Evolutionary conservation across 2,329 filamentous ascomycete species (phyloP), one percentile per base, ranked within the genome.

Genomic region (Ophiocordyceps camponoti-leonardi): DNA sequence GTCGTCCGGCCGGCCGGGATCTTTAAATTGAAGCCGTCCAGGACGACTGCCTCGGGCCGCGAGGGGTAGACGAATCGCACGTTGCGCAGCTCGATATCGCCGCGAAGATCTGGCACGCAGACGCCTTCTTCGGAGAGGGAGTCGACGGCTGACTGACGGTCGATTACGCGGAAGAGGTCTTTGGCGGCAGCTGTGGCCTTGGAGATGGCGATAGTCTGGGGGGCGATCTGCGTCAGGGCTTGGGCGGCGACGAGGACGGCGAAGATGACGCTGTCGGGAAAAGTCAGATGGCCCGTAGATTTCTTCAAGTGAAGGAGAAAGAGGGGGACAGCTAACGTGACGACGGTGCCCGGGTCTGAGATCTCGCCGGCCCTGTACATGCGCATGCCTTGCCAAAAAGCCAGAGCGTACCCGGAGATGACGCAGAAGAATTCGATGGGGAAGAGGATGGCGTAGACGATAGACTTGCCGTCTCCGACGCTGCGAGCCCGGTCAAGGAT

Each of bases 31-130:
- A 74, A 53, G 0, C 59, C 56, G 31, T 65, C 54, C 1, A 74
- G 58, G 4, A 75, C 64, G 3, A 61, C 56, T 12, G 72, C 63
- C 31, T 65, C 67, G 0, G 74, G 68, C 1, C 77, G 68, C 5
- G 74, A 67, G 16, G 76, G 76, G 51, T 79, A 79, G 1, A 69
- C 59, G 51, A 80, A 79, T 18, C 54, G 57, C 10, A 79, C 59
- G 33, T 68, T 57, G 2, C 56, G 51, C 4, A 79, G 61, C 44
- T 66, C 61, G 33, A 79, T 73, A 16, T 71, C 61, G 2, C 66
- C 69, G 13, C 51, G 48, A 35, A 65, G 60, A 4, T 56, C 49
- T 0, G 51, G n/a, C 14, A 62, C 55, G 0, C 22, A 52, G 0
- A 45, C 45, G 2, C 69, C 69, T 0, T 57, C 56, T 0, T 56